These are phyloP conservation scores for Cercospora brassicicola DNA, from an alignment of 2,329 filamentous ascomycete genomes.

Conservation along the genomic window DNA sequence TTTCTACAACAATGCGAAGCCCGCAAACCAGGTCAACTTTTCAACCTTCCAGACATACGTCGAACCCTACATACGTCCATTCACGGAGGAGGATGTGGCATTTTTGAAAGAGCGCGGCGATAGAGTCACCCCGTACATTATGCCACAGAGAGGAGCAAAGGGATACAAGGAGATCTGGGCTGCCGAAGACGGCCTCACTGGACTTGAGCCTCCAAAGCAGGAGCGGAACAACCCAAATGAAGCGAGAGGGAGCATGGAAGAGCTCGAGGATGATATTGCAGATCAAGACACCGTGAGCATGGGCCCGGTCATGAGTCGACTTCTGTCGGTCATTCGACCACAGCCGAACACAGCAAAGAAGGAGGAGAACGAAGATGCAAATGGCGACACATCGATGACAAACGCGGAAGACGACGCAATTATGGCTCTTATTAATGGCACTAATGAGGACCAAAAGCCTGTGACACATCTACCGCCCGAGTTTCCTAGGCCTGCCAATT, in stretches of 20 bases:
- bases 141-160: slow-evolving; percentile 79
- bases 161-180: slow-evolving; percentile 91
- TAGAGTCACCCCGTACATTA: slow-evolving; percentile 76
- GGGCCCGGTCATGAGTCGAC: slow-evolving; percentile 77
- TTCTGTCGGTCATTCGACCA: slow-evolving; percentile 78
- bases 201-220: slow-evolving; percentile 67
- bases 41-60: slow-evolving; percentile 89
- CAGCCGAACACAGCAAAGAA: slow-evolving; percentile 55
- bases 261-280: slow-evolving; percentile 79
- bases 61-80: slow-evolving; percentile 84
- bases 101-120: slow-evolving; percentile 87
- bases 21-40: slow-evolving; percentile 89
- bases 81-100: slow-evolving; percentile 89
- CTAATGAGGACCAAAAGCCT: slow-evolving; percentile 50
- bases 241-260: slow-evolving; percentile 79
- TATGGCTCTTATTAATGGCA: slow-evolving; percentile 31
- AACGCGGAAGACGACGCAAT: slow-evolving; percentile 48
- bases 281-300: slow-evolving; percentile 88
- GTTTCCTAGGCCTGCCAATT: slow-evolving; percentile 29
- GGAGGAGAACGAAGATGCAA: slow-evolving; percentile 52
- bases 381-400: slow-evolving; percentile 46
- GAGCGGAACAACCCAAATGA: slow-evolving; percentile 72
- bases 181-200: slow-evolving; percentile 82
- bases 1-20: slow-evolving; percentile 83
- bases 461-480: slow-evolving; percentile 69